These are phyloP conservation scores for Allantophomopsis lycopodina DNA, from an alignment of 2,329 filamentous ascomycete species.

Conservation along the genomic window DNA sequence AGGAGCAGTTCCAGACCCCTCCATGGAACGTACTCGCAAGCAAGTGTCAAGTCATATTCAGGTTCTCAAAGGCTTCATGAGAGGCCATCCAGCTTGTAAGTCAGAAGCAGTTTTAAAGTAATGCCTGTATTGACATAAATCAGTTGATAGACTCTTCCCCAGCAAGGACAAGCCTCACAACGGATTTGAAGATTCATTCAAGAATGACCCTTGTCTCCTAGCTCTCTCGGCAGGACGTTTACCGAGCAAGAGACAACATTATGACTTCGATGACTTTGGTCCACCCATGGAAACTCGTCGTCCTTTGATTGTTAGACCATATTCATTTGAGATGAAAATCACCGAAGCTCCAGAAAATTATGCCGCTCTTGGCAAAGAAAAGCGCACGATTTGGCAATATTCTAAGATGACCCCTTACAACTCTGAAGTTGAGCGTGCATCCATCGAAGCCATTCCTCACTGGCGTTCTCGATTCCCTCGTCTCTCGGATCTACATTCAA, in stretches of 20 bases:
- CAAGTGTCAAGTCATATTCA: conserved; percentile 61
- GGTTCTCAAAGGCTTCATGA: conserved; percentile 54
- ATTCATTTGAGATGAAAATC: background rate
- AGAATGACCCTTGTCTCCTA: conserved; percentile 48
- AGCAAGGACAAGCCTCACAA: conserved; percentile 37
- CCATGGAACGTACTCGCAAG: conserved; percentile 33
- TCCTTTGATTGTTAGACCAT: background rate
- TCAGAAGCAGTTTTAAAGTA: background rate
- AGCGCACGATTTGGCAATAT: conserved; percentile 10
- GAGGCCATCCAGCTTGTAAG: conserved; percentile 49
- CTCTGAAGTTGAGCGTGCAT: conserved; percentile 10
- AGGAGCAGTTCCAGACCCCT: conserved; percentile 30
- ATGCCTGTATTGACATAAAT: conserved; percentile 4
- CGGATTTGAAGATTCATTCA: conserved; percentile 43
- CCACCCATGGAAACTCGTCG: background rate
- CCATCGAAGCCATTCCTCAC: conserved; percentile 36
- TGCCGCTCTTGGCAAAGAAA: conserved; percentile 3
- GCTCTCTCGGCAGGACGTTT: conserved; percentile 35
- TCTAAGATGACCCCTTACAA: conserved; percentile 7
- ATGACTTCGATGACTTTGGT: conserved; percentile 3
- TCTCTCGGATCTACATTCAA: conserved; percentile 36
- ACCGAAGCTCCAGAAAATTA: background rate
- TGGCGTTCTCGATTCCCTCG: conserved; percentile 46
- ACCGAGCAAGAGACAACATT: conserved; percentile 8
- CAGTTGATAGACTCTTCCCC: conserved; percentile 39